These are phyloP conservation scores for Cystoisospora suis DNA, from an alignment of 169 alveolate species.

Conservation along the genomic window DNA sequence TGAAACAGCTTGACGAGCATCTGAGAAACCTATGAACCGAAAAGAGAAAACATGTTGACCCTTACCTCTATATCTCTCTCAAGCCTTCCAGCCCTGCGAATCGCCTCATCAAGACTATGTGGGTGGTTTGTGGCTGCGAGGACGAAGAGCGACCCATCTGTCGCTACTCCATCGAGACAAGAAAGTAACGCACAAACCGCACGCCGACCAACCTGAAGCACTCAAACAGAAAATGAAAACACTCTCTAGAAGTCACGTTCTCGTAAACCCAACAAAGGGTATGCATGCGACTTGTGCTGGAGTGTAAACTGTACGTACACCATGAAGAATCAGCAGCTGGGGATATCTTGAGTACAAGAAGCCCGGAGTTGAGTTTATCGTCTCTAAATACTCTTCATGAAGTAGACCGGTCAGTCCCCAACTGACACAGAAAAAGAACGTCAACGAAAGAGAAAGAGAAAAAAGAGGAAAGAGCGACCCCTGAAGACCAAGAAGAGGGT, in stretches of 20 bases:
- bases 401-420: no score
- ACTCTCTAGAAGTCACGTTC: no score
- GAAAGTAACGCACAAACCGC: conserved; percentile 32
- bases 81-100: conserved; percentile 96
- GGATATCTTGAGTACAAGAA: no score
- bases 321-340: no score
- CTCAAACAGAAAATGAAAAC: background rate
- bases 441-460: background rate
- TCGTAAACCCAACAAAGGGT: background rate
- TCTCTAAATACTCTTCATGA: no score
- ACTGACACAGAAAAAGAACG: background rate
- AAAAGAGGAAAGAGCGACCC: background rate
- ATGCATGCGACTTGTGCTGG: no score
- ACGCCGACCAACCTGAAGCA: conserved; percentile 46
- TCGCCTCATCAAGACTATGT: conserved; percentile 89
- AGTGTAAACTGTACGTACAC: no score
- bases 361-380: no score
- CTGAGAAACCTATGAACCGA: background rate
- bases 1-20: background rate
- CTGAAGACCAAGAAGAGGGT: background rate
- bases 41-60: no score
- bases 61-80: conserved; percentile 91
- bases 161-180: conserved; percentile 71
- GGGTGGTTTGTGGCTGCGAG: conserved; percentile 93
- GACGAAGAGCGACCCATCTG: conserved; percentile 74